Evolutionary conservation across 2,329 filamentous ascomycete genomes (phyloP).

Genomic region (Sphaerostilbella broomeana): DNA sequence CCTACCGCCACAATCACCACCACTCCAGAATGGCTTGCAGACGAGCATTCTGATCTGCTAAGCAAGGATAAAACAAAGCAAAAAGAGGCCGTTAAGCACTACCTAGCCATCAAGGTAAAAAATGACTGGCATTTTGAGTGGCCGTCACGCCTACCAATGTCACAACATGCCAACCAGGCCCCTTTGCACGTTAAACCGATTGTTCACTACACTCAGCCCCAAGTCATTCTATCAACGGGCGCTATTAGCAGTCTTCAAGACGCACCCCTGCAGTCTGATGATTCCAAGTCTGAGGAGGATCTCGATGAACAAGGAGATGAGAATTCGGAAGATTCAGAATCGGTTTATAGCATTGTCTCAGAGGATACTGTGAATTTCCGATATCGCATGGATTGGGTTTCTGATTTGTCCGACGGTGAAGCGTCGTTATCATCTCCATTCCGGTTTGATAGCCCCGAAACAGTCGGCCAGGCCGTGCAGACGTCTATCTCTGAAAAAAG

Average conservation of each 20-base stretch:
- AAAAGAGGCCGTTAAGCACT: constrained; percentile 55
- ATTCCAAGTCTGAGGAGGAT: constrained; percentile 32
- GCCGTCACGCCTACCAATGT: constrained; percentile 35
- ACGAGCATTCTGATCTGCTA: constrained; percentile 55
- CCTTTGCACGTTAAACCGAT: too few relatives aligned
- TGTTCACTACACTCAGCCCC: too few relatives aligned
- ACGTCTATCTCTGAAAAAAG: constrained; percentile 42
- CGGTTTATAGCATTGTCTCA: constrained; percentile 51
- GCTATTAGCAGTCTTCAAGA: too few relatives aligned
- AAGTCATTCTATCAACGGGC: too few relatives aligned
- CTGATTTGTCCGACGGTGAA: constrained; percentile 49
- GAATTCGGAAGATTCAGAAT: constrained; percentile 41
- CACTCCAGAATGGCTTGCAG: constrained; percentile 31
- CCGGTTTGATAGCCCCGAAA: constrained; percentile 45
- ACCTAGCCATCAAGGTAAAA: constrained; percentile 47
- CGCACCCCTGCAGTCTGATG: too few relatives aligned
- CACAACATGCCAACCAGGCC: constrained; percentile 30
- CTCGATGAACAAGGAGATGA: constrained; percentile 28
- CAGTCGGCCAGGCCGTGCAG: constrained; percentile 37
- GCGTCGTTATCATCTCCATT: constrained; percentile 39
- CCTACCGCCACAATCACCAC: constrained; percentile 23
- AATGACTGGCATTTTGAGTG: constrained; percentile 56
- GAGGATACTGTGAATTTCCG: constrained; percentile 47
- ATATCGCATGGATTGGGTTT: constrained; percentile 49
- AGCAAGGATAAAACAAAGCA: constrained; percentile 57